Base-by-base conservation (phyloP, 352 stramenopile genomes). In the Globisporangium spiculum region DNA sequence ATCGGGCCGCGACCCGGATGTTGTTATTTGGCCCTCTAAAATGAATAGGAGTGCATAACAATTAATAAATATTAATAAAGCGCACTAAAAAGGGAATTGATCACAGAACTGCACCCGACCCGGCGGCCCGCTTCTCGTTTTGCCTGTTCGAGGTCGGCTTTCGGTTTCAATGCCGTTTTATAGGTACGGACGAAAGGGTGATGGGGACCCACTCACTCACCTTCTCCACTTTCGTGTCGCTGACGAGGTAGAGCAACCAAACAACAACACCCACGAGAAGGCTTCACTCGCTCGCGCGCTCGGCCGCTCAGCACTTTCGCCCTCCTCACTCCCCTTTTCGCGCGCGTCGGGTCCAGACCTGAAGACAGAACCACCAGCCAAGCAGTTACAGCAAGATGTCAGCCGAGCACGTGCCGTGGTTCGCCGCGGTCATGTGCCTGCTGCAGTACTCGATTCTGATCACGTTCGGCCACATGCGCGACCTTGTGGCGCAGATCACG, bases 381-480 rank as follows among this genome's bases (percentile, higher is more conserved):
- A 24, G n/a, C 48, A 55, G 7, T 22, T 8, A 16, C 16, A 44
- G 30, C 22, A 27, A 41, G 26, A 75, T 75, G 70, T 65, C 66
- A 56, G 67, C 70, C 7, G 70, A 78, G 44, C 59, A 69, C 16
- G 73, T 79, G 20, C 75, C 75, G 44, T 67, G 70, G 70, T 68
- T 83, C 41, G 44, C 73, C 12, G 76, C 75, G 2, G 58, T 83
- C 20, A 66, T 79, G 50, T 81, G 73, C 70, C 78, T 76, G 59
- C 61, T 83, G 46, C 68, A 80, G 62, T 80, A 69, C 68, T 70
- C 67, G 22, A 75, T 83, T 44, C 57, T 83, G 22, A 70, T 80
- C 46, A 75, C 70, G 67, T 83, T 83, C 59, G 76, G 76, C 9
- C 73, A 81, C 30, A 24, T 83, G 48, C 75, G 76, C 34, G 75